Base-by-base conservation (phyloP, 345 rosid species). In the Cardamine chenopodiifolia region DNA sequence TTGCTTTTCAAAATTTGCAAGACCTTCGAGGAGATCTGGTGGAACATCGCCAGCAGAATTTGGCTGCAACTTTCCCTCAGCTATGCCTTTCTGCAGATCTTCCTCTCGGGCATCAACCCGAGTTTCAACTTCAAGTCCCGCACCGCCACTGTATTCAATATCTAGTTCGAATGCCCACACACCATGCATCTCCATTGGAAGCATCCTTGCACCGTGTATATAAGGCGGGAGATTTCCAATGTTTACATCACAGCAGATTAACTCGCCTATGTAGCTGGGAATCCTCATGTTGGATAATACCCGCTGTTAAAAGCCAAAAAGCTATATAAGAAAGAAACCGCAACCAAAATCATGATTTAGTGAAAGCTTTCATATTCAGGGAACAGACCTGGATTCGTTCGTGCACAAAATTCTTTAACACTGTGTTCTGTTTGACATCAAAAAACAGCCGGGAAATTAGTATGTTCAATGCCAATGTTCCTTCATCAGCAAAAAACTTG, bases 141-240 rank as follows among this genome's bases (percentile, higher is more conserved):
- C 64, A 54, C 96, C 96, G 35, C 91, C 96, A 78, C 81, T 78
- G 89, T 94, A 94, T 83, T 94, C 97, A 45, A 89, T 11, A 73
- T 92, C 99, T 68, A 91, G 82, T 75, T 94, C 99, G 42, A 93
- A 87, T 23, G 92, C 93, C 97, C 97, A 95, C 63, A 80, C 85
- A 69, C 88, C 97, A 84, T 81, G 85, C 90, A 87, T 86, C 83
- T 90, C 89, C 63, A 73, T 65, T 7, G 97, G 90, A 75, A 87
- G 89, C 70, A 87, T 86, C 83, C 90, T 86, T 78, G 86, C 78
- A 61, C 85, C 86, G 71, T 90, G 97, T 74, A 95, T 79, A 79
- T 85, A 80, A 78, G 97, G 97, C 8, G 99, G 97, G 56, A 95
- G 85, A 56, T 75, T 83, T 55, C 99, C 99, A 2, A 75, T 70